These are phyloP conservation scores for Monilinia vaccinii-corymbosi DNA, from an alignment of 2,329 filamentous ascomycete species.

Conservation along the genomic window DNA sequence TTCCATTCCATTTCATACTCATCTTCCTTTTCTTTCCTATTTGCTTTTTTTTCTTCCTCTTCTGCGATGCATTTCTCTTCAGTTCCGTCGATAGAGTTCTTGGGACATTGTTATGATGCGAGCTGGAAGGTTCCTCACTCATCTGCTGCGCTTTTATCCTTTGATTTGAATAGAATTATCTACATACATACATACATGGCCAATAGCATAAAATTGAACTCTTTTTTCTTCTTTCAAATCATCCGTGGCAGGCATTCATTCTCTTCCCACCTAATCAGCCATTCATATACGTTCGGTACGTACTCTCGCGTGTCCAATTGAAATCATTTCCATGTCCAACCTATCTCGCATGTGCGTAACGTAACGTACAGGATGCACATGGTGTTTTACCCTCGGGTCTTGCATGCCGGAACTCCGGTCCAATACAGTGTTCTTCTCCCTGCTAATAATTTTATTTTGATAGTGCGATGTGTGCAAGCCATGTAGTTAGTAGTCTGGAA, in stretches of 20 bases:
- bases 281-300: neutral
- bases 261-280: too few species aligned
- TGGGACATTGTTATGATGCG: neutral
- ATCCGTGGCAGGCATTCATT: too few species aligned
- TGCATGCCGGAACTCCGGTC: neutral
- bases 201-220: neutral
- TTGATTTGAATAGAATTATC: neutral
- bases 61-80: neutral
- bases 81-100: neutral
- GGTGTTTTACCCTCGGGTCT: neutral
- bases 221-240: too few species aligned
- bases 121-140: neutral
- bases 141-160: too few species aligned
- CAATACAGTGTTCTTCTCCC: neutral
- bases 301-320: neutral
- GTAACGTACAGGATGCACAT: too few species aligned
- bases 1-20: too few species aligned
- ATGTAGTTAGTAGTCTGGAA: neutral
- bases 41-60: neutral
- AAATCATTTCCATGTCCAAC: neutral
- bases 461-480: neutral
- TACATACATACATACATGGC: too few species aligned
- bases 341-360: neutral
- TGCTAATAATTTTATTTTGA: neutral
- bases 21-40: neutral